These are phyloP conservation scores for Zelopaecilomyces penicillatus DNA, from an alignment of 2,329 filamentous ascomycete genomes.

Conservation along the genomic window DNA sequence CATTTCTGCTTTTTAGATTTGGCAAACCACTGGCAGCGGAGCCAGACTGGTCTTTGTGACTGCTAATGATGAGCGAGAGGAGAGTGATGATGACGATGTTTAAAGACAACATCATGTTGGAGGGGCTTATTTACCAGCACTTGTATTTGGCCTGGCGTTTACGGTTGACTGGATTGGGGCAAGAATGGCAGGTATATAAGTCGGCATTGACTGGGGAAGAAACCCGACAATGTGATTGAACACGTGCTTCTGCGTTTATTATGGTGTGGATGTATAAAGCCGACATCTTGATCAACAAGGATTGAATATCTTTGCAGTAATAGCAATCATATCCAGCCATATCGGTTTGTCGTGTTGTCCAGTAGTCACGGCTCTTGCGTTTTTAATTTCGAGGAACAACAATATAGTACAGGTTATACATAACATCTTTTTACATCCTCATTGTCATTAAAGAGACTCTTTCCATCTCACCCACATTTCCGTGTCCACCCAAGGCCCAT, in stretches of 20 bases:
- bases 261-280: no score
- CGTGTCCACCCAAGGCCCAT: slow-evolving; percentile 75
- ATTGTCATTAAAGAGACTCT: slow-evolving; percentile 47
- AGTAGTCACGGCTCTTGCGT: background rate
- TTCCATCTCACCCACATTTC: slow-evolving; percentile 81
- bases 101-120: no score
- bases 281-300: no score
- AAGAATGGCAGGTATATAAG: no score
- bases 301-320: no score
- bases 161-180: no score
- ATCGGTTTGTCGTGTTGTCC: background rate
- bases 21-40: slow-evolving; percentile 68
- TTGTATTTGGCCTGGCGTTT: slow-evolving; percentile 23
- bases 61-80: slow-evolving; percentile 40
- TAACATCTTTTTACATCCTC: slow-evolving; percentile 28
- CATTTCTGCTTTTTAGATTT: slow-evolving; percentile 44
- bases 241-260: no score
- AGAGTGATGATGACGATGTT: slow-evolving; percentile 23
- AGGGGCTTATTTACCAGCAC: background rate
- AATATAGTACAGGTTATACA: slow-evolving; percentile 19
- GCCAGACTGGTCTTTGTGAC: slow-evolving; percentile 65
- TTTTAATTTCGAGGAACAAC: background rate
- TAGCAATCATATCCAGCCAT: background rate
- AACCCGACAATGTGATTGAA: no score
- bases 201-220: no score